Conservation (phyloP, 148 eudicot species). For the Salicornia ramosissima region DNA sequence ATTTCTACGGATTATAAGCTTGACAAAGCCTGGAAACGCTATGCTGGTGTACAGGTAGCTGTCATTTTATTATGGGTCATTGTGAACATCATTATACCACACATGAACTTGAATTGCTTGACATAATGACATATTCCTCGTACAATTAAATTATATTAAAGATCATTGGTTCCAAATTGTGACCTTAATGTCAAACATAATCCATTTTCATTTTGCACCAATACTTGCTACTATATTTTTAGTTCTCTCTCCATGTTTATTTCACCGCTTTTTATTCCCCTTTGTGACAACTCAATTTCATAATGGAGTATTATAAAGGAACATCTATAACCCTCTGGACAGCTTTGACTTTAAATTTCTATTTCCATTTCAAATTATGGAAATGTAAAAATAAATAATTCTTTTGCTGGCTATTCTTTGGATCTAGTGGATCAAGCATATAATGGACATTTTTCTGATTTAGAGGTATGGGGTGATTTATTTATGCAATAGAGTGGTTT, state of each 20-base stretch:
- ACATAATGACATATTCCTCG: conserved; percentile 12
- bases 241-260: not conserved
- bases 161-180: not conserved
- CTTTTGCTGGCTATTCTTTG: not conserved
- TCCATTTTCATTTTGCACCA: not conserved
- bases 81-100: conserved; percentile 2
- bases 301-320: not conserved
- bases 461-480: not conserved
- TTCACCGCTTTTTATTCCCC: no score
- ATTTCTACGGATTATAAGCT: conserved; percentile 95
- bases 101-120: conserved; percentile 12
- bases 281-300: not conserved
- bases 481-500: not conserved
- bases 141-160: conserved; percentile 9
- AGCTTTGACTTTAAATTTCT: not conserved
- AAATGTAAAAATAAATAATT: no score
- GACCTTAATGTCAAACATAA: not conserved
- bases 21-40: conserved; percentile 95
- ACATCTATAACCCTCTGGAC: not conserved
- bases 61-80: not conserved
- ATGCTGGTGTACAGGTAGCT: conserved; percentile 94
- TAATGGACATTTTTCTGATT: not conserved
- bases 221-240: not conserved
- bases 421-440: not conserved
- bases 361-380: no score